phyloP scores from a whole-genome alignment of 495 filamentous ascomycete genomes.

The Aspergillus heteromorphus region DNA sequence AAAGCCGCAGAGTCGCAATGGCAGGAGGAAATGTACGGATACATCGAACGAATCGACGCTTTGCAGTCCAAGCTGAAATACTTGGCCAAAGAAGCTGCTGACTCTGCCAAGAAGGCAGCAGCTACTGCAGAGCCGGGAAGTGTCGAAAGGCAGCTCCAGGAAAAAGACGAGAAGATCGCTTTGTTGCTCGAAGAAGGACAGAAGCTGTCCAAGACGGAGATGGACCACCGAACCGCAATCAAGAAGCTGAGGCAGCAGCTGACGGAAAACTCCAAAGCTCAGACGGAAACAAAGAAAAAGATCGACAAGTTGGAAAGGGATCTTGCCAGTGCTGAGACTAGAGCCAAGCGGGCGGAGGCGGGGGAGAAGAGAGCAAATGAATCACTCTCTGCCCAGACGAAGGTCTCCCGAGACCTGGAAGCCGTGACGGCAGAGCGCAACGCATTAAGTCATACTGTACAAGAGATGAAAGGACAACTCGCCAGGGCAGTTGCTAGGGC shows the following conservation, averaged over 20 bases:
- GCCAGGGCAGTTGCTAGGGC: constrained; percentile 61
- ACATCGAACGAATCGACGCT: constrained; percentile 88
- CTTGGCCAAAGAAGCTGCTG: constrained; percentile 70
- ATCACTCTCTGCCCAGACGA: constrained; percentile 56
- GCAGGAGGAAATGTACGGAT: constrained; percentile 74
- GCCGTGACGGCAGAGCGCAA: constrained; percentile 59
- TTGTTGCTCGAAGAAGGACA: constrained; percentile 89
- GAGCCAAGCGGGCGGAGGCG: constrained; percentile 58
- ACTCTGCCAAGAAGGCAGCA: constrained; percentile 61
- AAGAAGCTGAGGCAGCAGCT: constrained; percentile 76
- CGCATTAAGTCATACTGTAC: constrained; percentile 58
- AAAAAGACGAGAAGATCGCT: constrained; percentile 86
- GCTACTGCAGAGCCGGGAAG: constrained; percentile 56
- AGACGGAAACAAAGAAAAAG: constrained; percentile 42
- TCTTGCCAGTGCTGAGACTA: constrained; percentile 49
- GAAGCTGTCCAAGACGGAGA: constrained; percentile 76
- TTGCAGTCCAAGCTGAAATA: constrained; percentile 86
- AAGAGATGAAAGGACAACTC: constrained; percentile 65
- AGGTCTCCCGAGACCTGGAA: constrained; percentile 67
- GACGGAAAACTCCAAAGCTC: constrained; percentile 48
- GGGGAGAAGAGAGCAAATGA: constrained; percentile 63
- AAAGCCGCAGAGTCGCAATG: constrained; percentile 57
- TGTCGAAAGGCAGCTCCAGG: constrained; percentile 69
- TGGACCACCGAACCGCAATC: constrained; percentile 74
- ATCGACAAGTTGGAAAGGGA: constrained; percentile 66